These are phyloP conservation scores for Leccinellum luteum DNA, from an alignment of 768 basidiomycete species.

Conservation along the genomic window DNA sequence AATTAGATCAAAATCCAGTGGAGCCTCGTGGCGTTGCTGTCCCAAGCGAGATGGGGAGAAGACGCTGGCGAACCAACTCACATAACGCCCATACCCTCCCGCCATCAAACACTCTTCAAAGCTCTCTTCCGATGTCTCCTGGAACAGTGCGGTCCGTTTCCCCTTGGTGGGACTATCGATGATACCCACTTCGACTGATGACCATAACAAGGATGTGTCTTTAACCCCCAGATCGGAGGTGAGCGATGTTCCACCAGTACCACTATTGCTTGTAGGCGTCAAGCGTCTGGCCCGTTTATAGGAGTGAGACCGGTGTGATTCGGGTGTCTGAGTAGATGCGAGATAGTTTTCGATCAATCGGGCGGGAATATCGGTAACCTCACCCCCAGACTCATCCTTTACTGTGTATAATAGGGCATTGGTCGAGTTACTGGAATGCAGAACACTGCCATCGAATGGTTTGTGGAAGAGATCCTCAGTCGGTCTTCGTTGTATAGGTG, in stretches of 20 bases:
- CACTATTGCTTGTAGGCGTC: slow-evolving; percentile 29
- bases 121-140: slow-evolving; percentile 80
- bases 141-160: slow-evolving; percentile 69
- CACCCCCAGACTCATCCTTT: slow-evolving; percentile 43
- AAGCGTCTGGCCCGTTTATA: slow-evolving; percentile 57
- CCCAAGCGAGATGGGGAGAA: background rate
- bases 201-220: slow-evolving; percentile 19
- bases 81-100: slow-evolving; percentile 76
- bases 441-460: background rate
- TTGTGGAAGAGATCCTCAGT: background rate
- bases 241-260: slow-evolving; percentile 8
- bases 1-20: slow-evolving; percentile 15
- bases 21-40: slow-evolving; percentile 1
- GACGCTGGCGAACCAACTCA: slow-evolving; percentile 34
- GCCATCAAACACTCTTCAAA: slow-evolving; percentile 85
- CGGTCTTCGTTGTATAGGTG: slow-evolving; percentile 7
- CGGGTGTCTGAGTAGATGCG: slow-evolving; percentile 49
- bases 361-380: slow-evolving; percentile 59
- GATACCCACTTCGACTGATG: slow-evolving; percentile 48
- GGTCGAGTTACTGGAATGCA: background rate
- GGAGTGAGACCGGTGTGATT: slow-evolving; percentile 70
- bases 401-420: background rate
- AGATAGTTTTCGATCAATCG: slow-evolving; percentile 50
- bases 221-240: slow-evolving; percentile 9
- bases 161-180: slow-evolving; percentile 72